Conservation (phyloP, 2,329 filamentous ascomycete genomes). For the Fusarium beomiforme region DNA sequence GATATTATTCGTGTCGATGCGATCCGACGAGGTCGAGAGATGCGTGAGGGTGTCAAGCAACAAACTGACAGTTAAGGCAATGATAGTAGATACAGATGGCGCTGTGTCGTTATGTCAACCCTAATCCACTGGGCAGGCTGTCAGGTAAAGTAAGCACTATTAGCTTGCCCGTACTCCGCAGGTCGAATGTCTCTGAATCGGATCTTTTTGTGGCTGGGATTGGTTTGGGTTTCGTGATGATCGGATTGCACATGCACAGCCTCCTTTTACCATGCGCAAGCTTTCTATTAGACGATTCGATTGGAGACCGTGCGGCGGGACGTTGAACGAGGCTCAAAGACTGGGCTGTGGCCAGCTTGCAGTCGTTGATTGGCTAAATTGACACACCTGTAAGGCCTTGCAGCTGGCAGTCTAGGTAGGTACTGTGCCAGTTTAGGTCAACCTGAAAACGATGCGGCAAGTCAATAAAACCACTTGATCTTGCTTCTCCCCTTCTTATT, state of each 20-base stretch:
- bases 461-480: background rate
- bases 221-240: constrained; percentile 22
- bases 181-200: constrained; percentile 2
- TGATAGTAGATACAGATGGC: constrained; percentile 10
- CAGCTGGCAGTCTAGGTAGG: constrained; percentile 19
- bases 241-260: constrained; percentile 35
- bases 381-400: background rate
- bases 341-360: constrained; percentile 42
- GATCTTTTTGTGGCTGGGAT: constrained; percentile 27
- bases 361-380: constrained; percentile 35
- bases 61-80: constrained; percentile 26
- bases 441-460: background rate
- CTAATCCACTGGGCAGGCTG: constrained; percentile 1
- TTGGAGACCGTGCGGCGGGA: constrained; percentile 38
- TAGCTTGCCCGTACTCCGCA: constrained; percentile 5
- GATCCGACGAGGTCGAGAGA: constrained; percentile 25
- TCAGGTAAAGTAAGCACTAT: constrained; percentile 29
- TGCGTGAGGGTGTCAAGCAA: constrained; percentile 33
- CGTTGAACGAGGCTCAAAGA: constrained; percentile 41
- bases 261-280: constrained; percentile 34
- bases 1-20: constrained; percentile 7
- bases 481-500: background rate
- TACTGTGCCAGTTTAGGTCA: background rate
- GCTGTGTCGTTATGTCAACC: constrained; percentile 27
- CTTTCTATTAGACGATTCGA: constrained; percentile 22